Evolutionary conservation across 2,329 filamentous ascomycete species (phyloP).

Genomic region (Trichoderma afroharzianum): DNA sequence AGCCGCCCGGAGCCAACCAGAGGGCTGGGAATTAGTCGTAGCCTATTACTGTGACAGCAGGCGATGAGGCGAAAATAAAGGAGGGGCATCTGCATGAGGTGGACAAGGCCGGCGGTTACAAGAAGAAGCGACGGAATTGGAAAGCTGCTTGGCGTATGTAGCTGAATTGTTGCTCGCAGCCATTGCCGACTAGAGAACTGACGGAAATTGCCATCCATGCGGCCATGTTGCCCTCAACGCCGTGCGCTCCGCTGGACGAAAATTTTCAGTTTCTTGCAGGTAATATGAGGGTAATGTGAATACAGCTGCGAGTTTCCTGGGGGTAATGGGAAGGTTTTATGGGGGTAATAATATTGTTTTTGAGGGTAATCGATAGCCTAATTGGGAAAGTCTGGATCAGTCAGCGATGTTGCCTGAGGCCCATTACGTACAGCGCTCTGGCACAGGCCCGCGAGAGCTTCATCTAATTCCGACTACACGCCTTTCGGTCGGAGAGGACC

Average conservation of each 20-base stretch:
- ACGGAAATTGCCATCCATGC: not conserved
- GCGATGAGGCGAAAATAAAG: conserved; percentile 11
- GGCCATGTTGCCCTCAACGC: not conserved
- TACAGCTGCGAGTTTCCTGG: conserved; percentile 13
- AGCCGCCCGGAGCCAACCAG: conserved; percentile 23
- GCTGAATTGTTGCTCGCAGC: not conserved
- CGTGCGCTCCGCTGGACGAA: not conserved
- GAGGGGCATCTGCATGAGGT: not conserved
- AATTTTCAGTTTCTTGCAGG: not conserved
- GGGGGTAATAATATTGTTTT: conserved; percentile 19
- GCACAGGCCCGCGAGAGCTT: not conserved
- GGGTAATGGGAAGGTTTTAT: conserved; percentile 20
- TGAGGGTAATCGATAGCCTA: conserved; percentile 20
- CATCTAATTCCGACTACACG: not conserved
- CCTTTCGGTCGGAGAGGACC: not conserved
- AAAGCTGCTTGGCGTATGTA: not conserved
- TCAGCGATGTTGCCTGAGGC: conserved; percentile 10
- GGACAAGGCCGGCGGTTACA: not conserved
- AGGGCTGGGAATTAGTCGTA: conserved; percentile 8
- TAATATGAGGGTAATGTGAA: conserved; percentile 15
- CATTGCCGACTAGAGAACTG: not conserved
- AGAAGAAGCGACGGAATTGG: conserved; percentile 13
- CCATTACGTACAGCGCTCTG: conserved; percentile 20
- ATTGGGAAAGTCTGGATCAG: conserved; percentile 7
- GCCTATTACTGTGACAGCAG: conserved; percentile 14